A percentile compares a stretch with the other conserved stretches of the same genome.
These are phyloP conservation scores for Trametes cubensis DNA, from an alignment of 768 basidiomycete species.

Conservation along the genomic window DNA sequence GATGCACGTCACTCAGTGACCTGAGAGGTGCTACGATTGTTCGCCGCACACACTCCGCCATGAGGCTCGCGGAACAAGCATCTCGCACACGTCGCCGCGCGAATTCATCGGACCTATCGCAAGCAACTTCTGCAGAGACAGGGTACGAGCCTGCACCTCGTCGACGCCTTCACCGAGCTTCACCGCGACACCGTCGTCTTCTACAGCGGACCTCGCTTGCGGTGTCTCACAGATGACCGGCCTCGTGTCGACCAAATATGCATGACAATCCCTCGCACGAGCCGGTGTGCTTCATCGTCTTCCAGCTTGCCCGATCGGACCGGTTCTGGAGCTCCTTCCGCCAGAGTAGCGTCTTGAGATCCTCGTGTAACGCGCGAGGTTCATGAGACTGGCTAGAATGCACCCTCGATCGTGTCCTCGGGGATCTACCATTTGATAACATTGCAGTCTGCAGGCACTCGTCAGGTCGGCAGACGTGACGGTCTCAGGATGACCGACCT, in stretches of 20 bases:
- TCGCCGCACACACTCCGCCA: too few relatives aligned
- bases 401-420: constrained; percentile 8
- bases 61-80: too few relatives aligned
- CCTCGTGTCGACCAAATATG: neutral
- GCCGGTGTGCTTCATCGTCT: neutral
- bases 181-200: too few relatives aligned
- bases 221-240: neutral
- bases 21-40: too few relatives aligned
- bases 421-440: neutral
- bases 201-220: too few relatives aligned
- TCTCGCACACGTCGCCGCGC: too few relatives aligned
- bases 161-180: too few relatives aligned
- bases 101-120: too few relatives aligned
- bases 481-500: neutral
- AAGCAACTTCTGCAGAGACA: too few relatives aligned
- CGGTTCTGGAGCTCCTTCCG: neutral
- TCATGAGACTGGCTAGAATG: neutral
- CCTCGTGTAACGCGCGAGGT: constrained; percentile 5
- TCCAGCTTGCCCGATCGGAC: neutral
- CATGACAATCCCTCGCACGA: too few relatives aligned
- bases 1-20: too few relatives aligned
- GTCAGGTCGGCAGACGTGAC: constrained; percentile 3
- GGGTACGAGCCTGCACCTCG: too few relatives aligned
- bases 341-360: neutral
- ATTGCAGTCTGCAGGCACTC: neutral